A percentile compares a stretch with the other conserved stretches of the same genome.
These are phyloP conservation scores for Hortiboletus campestris DNA, from an alignment of 768 basidiomycete species.

Conservation along the genomic window DNA sequence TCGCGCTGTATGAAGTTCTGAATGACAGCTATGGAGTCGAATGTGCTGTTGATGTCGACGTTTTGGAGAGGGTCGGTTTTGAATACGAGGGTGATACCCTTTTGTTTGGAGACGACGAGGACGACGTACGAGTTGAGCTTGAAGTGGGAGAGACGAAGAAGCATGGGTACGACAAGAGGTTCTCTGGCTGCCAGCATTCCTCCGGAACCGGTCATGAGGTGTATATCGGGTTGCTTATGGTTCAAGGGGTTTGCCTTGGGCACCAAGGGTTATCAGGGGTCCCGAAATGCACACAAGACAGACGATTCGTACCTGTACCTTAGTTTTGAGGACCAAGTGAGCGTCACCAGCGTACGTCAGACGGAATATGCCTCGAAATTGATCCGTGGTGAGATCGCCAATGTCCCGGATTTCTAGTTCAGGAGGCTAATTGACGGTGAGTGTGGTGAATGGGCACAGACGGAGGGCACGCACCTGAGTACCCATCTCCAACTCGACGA, in stretches of 20 bases:
- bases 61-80: conserved; percentile 98
- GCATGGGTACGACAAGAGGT: conserved; percentile 97
- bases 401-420: conserved; percentile 97
- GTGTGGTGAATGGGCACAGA: neutral
- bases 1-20: conserved; percentile 97
- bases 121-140: conserved; percentile 94
- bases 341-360: conserved; percentile 95
- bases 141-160: conserved; percentile 93
- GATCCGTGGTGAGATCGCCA: conserved; percentile 91
- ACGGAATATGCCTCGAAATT: conserved; percentile 96
- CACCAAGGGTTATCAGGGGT: conserved; percentile 3
- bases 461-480: conserved; percentile 63
- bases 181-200: conserved; percentile 94
- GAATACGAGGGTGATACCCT: conserved; percentile 98
- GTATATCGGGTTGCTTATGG: conserved; percentile 88
- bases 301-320: conserved; percentile 71
- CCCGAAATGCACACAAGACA: neutral
- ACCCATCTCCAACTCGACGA: conserved; percentile 99
- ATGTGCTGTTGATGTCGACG: conserved; percentile 96
- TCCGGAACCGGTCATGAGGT: conserved; percentile 75
- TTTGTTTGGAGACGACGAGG: conserved; percentile 94
- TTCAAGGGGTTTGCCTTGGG: conserved; percentile 89
- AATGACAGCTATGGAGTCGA: conserved; percentile 97
- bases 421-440: conserved; percentile 66
- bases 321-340: conserved; percentile 79